phyloP scores from a whole-genome alignment of 148 eudicot genomes.

The Fallopia convolvulus region DNA sequence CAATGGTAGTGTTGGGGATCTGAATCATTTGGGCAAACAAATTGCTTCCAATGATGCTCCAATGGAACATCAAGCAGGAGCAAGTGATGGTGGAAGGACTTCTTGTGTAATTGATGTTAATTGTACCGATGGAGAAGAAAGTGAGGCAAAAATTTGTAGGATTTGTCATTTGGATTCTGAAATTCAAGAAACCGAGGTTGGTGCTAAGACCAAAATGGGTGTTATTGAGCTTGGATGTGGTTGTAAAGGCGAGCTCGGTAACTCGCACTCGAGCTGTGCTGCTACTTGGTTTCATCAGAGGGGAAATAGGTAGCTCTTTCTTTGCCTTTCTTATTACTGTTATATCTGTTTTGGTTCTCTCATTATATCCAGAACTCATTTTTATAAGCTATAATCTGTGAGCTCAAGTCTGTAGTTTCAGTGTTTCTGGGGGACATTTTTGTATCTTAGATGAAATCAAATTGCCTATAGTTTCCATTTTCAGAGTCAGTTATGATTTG shows the following conservation, averaged over 20 bases:
- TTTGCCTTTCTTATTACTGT: background rate
- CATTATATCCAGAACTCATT: background rate
- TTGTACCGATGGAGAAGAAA: slow-evolving; percentile 7
- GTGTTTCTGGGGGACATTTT: background rate
- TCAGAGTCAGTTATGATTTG: background rate
- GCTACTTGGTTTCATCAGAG: slow-evolving; percentile 67
- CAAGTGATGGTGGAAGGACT: background rate
- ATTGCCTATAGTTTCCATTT: background rate
- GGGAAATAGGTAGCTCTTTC: slow-evolving; percentile 51
- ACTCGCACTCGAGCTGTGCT: slow-evolving; percentile 59
- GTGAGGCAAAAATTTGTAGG: slow-evolving; percentile 39
- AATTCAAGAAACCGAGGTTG: slow-evolving; percentile 18
- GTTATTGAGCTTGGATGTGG: slow-evolving; percentile 60
- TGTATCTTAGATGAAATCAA: background rate
- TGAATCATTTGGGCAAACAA: background rate
- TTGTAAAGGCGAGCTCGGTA: slow-evolving; percentile 70
- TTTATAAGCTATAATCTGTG: background rate
- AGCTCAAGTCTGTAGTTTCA: background rate
- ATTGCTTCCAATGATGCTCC: background rate
- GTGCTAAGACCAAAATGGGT: slow-evolving; percentile 16
- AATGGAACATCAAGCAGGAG: background rate
- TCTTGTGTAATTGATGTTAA: slow-evolving; percentile 12
- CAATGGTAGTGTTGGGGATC: background rate
- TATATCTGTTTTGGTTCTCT: background rate
- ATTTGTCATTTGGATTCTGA: slow-evolving; percentile 63